Evolutionary conservation across 257 asterid genomes (phyloP).

Genomic region (Solanum corneliomulleri): DNA sequence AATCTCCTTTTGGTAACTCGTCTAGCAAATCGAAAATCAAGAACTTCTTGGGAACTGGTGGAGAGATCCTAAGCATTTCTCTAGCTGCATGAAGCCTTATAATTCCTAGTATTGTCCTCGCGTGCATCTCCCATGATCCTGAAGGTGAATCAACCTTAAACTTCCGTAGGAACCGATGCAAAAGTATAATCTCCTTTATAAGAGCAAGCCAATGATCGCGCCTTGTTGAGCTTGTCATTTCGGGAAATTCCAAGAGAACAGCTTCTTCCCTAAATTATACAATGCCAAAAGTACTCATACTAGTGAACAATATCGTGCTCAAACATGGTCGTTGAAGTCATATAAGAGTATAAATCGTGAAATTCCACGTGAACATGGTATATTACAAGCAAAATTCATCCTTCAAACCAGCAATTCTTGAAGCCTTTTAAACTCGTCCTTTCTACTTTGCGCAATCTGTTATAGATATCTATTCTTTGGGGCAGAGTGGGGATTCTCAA

Average conservation of each 20-base stretch:
- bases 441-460: not conserved
- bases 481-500: not conserved
- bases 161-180: conserved; percentile 50
- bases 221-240: conserved; percentile 85
- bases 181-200: conserved; percentile 51
- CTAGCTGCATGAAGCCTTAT: conserved; percentile 90
- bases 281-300: not conserved
- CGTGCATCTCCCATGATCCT: conserved; percentile 68
- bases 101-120: conserved; percentile 68
- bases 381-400: not conserved
- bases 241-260: conserved; percentile 73
- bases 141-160: conserved; percentile 33
- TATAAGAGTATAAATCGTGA: not conserved
- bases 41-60: conserved; percentile 63
- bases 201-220: conserved; percentile 92
- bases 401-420: not conserved
- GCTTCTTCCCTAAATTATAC: conserved; percentile 42
- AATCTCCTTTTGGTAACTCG: conserved; percentile 83
- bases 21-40: conserved; percentile 55
- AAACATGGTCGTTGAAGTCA: not conserved
- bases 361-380: not conserved
- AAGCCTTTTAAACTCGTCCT: not conserved
- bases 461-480: not conserved
- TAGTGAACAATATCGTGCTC: not conserved
- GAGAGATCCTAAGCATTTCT: conserved; percentile 82